Evolutionary conservation across 768 basidiomycete genomes (phyloP).

Genomic region (Lentinula sp.): DNA sequence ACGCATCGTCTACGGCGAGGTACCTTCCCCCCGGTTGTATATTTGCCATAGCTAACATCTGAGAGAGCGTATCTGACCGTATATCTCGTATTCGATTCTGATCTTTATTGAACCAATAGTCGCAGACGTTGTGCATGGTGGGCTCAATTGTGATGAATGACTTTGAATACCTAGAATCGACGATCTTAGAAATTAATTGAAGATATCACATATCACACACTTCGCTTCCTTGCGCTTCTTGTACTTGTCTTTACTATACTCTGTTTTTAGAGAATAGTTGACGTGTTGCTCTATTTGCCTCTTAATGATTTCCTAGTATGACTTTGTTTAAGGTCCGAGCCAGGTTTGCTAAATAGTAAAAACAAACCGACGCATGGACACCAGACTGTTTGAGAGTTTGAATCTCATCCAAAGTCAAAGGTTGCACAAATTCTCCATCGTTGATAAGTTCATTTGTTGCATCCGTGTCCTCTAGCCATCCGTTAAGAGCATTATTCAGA

Average conservation of each 20-base stretch:
- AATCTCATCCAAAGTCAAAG: constrained; percentile 80
- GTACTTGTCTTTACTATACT: constrained; percentile 99
- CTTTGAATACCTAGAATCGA: constrained; percentile 67
- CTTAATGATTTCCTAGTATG: constrained; percentile 82
- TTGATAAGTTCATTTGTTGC: constrained; percentile 96
- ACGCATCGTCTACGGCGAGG: constrained; percentile 87
- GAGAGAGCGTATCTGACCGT: constrained; percentile 82
- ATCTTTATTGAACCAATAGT: constrained; percentile 86
- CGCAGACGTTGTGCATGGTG: constrained; percentile 79
- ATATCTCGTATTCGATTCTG: constrained; percentile 77
- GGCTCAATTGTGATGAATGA: constrained; percentile 85
- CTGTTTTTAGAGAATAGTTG: constrained; percentile 90
- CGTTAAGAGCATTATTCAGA: background rate
- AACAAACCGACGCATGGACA: constrained; percentile 63
- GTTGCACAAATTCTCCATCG: constrained; percentile 79
- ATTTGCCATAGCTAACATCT: constrained; percentile 80
- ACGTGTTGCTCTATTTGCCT: constrained; percentile 91
- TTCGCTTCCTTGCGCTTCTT: constrained; percentile 95
- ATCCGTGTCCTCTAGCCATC: constrained; percentile 79
- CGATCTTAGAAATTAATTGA: background rate
- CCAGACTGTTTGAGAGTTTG: constrained; percentile 78
- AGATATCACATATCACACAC: constrained; percentile 35
- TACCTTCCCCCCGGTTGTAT: constrained; percentile 84
- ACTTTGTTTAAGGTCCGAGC: background rate
- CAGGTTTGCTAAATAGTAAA: background rate